phyloP scores from a whole-genome alignment of 345 rosid genomes.

The Salix brachista region DNA sequence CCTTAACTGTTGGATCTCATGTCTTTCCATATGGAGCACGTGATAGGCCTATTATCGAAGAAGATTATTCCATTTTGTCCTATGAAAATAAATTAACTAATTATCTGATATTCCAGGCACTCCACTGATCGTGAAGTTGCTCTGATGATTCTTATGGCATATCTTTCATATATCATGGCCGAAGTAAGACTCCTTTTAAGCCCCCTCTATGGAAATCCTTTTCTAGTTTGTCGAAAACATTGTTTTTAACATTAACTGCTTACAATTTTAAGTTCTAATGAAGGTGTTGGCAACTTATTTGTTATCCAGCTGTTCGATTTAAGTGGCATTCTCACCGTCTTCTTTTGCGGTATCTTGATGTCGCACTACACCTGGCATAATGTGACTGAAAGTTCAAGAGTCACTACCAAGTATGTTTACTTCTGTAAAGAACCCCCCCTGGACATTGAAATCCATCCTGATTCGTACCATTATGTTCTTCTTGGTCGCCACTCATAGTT shows the following conservation, averaged over 20 bases:
- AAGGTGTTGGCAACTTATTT: conserved; percentile 7
- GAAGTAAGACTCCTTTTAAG: conserved; percentile 46
- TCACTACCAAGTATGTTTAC: conserved; percentile 65
- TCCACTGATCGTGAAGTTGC: conserved; percentile 93
- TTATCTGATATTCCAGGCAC: conserved; percentile 47
- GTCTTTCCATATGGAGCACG: too few relatives aligned
- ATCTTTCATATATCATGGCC: conserved; percentile 83
- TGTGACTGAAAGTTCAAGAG: conserved; percentile 77
- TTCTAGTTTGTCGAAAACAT: background rate
- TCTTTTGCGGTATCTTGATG: conserved; percentile 96
- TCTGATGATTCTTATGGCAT: conserved; percentile 91
- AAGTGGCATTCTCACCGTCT: conserved; percentile 87
- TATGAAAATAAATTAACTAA: conserved; percentile 5
- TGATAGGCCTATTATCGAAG: too few relatives aligned
- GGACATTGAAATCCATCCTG: background rate
- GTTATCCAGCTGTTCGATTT: conserved; percentile 56
- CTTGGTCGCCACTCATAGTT: background rate
- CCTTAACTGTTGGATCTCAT: too few relatives aligned
- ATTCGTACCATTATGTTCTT: background rate
- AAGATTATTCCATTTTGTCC: background rate
- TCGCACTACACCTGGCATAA: conserved; percentile 94
- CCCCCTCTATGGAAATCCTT: background rate
- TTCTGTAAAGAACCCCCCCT: background rate
- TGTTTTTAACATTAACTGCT: background rate
- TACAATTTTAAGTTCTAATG: background rate